Conservation (phyloP, 495 filamentous ascomycete genomes). For the Penicillium antarcticum region DNA sequence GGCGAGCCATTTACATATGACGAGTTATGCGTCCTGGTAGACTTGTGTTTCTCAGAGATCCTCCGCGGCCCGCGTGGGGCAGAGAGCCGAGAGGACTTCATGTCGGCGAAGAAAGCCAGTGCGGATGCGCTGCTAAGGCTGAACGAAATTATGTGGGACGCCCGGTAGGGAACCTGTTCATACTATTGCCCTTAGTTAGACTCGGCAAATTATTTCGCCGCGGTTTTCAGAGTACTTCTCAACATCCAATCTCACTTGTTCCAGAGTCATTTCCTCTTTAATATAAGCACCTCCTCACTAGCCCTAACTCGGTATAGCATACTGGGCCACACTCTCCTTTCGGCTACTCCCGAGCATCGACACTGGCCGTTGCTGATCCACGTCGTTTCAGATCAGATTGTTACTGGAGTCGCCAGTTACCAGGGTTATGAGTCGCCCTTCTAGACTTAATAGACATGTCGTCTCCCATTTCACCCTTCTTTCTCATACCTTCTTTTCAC, state of each 20-base stretch:
- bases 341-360: constrained; percentile 15
- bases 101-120: constrained; percentile 69
- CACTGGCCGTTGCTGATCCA: constrained; percentile 13
- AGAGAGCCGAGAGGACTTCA: constrained; percentile 68
- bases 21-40: constrained; percentile 77
- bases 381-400: constrained; percentile 32
- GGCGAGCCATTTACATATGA: constrained; percentile 68
- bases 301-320: constrained; percentile 7
- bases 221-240: too few relatives aligned
- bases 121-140: constrained; percentile 71
- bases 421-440: not conserved
- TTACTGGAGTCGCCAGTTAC: constrained; percentile 8
- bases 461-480: constrained; percentile 2
- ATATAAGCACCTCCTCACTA: constrained; percentile 17
- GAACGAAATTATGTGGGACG: constrained; percentile 78
- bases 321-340: constrained; percentile 7
- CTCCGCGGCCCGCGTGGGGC: constrained; percentile 52
- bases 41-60: constrained; percentile 83
- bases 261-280: constrained; percentile 11
- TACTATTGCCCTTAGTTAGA: not conserved
- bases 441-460: not conserved
- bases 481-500: constrained; percentile 8
- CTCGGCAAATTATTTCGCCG: not conserved
- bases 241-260: constrained; percentile 1
- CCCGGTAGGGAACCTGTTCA: constrained; percentile 22